phyloP scores from a whole-genome alignment of 2,329 filamentous ascomycete species.

The Pseudogymnoascus sp. region DNA sequence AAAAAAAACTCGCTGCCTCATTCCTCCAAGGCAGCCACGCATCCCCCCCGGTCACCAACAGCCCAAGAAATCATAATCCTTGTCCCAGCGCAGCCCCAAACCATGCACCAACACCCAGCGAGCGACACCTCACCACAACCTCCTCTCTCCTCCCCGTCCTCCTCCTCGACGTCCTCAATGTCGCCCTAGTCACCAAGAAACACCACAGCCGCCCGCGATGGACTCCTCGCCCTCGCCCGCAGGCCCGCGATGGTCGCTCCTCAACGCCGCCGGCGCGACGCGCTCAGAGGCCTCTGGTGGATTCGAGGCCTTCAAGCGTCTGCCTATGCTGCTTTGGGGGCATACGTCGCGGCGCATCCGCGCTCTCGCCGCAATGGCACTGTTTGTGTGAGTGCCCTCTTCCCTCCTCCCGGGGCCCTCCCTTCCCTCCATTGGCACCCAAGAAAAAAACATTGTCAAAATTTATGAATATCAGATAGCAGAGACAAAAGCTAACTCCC shows the following conservation, averaged over 20 bases:
- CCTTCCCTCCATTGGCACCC: constrained; percentile 15
- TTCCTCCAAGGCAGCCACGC: background rate
- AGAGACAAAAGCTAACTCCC: background rate
- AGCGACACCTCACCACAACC: background rate
- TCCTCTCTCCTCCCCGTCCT: background rate
- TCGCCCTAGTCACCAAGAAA: background rate
- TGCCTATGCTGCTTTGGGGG: background rate
- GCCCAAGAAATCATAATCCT: background rate
- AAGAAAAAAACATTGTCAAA: constrained; percentile 33
- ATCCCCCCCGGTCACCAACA: background rate
- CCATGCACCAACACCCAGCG: background rate
- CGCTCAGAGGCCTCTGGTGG: background rate
- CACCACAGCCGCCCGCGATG: background rate
- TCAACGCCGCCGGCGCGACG: too few relatives aligned
- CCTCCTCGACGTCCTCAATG: background rate
- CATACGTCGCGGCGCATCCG: background rate
- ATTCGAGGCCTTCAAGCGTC: background rate
- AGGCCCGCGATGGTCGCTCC: background rate
- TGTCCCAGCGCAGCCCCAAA: too few relatives aligned
- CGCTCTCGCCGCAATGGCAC: background rate
- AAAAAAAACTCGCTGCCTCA: background rate
- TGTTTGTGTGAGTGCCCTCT: constrained; percentile 5
- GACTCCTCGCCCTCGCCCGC: background rate
- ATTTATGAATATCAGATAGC: constrained; percentile 28
- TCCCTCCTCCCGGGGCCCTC: too few relatives aligned